Percentiles rank a stretch among this genome's conserved stretches.
Evolutionary conservation across 495 filamentous ascomycete species (phyloP).

Genomic region (Clohesyomyces aquaticus): DNA sequence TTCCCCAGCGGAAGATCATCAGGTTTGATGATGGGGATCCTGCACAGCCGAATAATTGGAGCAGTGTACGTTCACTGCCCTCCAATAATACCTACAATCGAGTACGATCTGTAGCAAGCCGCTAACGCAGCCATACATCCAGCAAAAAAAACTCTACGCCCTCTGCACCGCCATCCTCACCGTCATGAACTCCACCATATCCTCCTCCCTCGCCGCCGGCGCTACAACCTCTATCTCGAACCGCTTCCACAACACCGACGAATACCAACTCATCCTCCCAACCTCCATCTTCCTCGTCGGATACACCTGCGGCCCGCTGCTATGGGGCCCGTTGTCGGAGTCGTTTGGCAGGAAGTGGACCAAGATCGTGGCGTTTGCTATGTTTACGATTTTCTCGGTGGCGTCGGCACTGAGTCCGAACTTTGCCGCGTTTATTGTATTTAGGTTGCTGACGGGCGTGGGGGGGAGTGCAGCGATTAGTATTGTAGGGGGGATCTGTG

Average conservation of each 20-base stretch:
- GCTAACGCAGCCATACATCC: neutral
- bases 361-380: conserved; percentile 62
- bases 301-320: conserved; percentile 66
- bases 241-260: conserved; percentile 62
- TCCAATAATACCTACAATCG: neutral
- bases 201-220: conserved; percentile 67
- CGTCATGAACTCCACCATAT: conserved; percentile 77
- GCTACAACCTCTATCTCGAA: conserved; percentile 60
- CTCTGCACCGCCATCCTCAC: conserved; percentile 48
- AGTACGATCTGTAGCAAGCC: neutral
- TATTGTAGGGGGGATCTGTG: conserved; percentile 72
- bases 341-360: conserved; percentile 68
- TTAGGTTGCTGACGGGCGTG: conserved; percentile 67
- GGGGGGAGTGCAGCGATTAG: conserved; percentile 70
- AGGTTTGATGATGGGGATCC: conserved; percentile 42
- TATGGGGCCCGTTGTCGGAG: conserved; percentile 73
- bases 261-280: conserved; percentile 66
- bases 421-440: conserved; percentile 68
- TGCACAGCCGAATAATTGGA: conserved; percentile 45
- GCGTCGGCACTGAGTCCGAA: conserved; percentile 70
- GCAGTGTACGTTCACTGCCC: conserved; percentile 27
- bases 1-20: conserved; percentile 11
- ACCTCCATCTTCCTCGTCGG: conserved; percentile 76
- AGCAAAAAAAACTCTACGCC: conserved; percentile 61
- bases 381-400: conserved; percentile 70